phyloP scores from a whole-genome alignment of 768 basidiomycete genomes.

The Termitomyces sp. region DNA sequence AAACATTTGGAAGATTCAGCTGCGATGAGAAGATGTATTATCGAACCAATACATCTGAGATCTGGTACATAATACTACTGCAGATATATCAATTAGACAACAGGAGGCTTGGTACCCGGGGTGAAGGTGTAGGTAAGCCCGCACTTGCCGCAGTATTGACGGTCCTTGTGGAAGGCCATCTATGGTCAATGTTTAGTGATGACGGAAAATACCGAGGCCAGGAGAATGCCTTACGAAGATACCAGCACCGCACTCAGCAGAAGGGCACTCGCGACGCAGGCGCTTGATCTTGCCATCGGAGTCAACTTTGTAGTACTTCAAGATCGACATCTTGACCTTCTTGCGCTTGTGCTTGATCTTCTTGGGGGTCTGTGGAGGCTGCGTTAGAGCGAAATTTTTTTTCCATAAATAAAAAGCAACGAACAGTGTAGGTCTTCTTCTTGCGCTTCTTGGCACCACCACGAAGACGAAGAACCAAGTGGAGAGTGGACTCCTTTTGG shows the following conservation, averaged over 20 bases:
- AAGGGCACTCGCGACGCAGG: slow-evolving; percentile 92
- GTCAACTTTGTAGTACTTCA: slow-evolving; percentile 99
- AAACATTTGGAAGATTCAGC: neutral
- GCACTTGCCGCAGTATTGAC: slow-evolving; percentile 97
- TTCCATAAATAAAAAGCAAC: slow-evolving; percentile 19
- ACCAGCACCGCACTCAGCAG: slow-evolving; percentile 79
- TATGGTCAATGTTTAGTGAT: slow-evolving; percentile 25
- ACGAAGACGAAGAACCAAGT: slow-evolving; percentile 94
- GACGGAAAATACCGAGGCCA: neutral
- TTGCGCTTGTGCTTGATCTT: slow-evolving; percentile 99
- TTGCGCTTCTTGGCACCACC: slow-evolving; percentile 99
- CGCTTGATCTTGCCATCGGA: slow-evolving; percentile 99
- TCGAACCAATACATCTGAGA: neutral
- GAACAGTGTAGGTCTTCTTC: slow-evolving; percentile 98
- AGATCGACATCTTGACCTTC: slow-evolving; percentile 99
- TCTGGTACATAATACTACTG: neutral
- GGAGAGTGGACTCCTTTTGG: slow-evolving; percentile 99
- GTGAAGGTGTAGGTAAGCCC: slow-evolving; percentile 84
- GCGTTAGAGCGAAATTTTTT: neutral
- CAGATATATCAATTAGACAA: slow-evolving; percentile 36
- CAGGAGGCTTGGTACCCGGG: slow-evolving; percentile 75
- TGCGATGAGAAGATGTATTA: neutral
- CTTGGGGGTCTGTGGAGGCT: slow-evolving; percentile 74
- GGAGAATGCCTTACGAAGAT: slow-evolving; percentile 62
- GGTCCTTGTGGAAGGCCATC: slow-evolving; percentile 99